Evolutionary conservation across 352 stramenopile species (phyloP).

Genomic region (Heterotrichella gracilis): DNA sequence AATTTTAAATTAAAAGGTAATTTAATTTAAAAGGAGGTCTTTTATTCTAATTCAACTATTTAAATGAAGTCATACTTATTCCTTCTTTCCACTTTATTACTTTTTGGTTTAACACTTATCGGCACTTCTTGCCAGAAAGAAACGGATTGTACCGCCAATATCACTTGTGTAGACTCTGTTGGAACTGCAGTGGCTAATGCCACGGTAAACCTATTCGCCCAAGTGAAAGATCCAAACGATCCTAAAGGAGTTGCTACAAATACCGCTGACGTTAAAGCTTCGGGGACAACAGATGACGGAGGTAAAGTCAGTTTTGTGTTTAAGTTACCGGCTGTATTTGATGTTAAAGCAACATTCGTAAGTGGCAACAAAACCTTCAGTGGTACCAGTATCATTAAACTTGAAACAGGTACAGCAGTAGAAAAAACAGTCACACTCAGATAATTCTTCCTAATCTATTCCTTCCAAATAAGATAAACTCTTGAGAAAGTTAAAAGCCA

Average conservation of each 20-base stretch:
- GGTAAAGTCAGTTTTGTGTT: not conserved
- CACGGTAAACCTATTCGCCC: not conserved
- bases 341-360: not conserved
- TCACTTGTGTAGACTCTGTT: not conserved
- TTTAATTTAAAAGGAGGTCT: too few species aligned
- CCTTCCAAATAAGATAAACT: too few species aligned
- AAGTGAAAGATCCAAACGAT: not conserved
- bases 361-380: not conserved
- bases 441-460: too few species aligned
- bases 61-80: not conserved
- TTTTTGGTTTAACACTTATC: not conserved
- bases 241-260: not conserved
- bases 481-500: too few species aligned
- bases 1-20: too few species aligned
- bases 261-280: not conserved
- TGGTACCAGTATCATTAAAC: not conserved
- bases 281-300: not conserved
- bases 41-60: too few species aligned
- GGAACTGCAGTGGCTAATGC: not conserved
- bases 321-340: not conserved
- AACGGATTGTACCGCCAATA: not conserved
- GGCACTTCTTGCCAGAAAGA: not conserved
- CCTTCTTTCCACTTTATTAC: not conserved
- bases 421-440: not conserved
- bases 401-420: not conserved